These are phyloP conservation scores for Penicillium canescens DNA, from an alignment of 495 filamentous ascomycete species.

Conservation along the genomic window DNA sequence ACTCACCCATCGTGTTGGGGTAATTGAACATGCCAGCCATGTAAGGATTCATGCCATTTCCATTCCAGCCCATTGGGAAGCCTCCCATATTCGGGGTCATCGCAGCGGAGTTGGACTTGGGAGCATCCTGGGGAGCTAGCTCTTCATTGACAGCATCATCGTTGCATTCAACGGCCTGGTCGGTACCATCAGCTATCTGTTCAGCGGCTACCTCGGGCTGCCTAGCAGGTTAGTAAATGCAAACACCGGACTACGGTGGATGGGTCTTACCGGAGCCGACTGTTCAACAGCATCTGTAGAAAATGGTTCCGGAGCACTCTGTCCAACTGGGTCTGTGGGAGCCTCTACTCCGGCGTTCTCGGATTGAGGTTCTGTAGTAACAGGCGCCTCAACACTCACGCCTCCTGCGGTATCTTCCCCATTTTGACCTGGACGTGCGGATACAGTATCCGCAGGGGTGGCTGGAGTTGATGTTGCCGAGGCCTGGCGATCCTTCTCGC, in stretches of 20 bases:
- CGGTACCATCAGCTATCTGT: conserved; percentile 3
- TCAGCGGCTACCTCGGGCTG: conserved; percentile 8
- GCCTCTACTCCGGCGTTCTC: not conserved
- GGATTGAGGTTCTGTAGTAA: not conserved
- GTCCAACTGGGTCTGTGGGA: not conserved
- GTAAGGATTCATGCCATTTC: conserved; percentile 62
- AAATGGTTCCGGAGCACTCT: not conserved
- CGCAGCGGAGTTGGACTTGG: conserved; percentile 13
- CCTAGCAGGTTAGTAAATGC: not conserved
- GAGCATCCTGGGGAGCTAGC: conserved; percentile 22
- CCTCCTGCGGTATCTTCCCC: not conserved
- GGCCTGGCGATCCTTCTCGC: conserved; percentile 56
- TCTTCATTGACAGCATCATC: conserved; percentile 18
- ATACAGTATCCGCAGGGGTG: conserved; percentile 24
- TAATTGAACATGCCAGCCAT: conserved; percentile 77
- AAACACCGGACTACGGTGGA: not conserved
- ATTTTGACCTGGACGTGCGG: conserved; percentile 2
- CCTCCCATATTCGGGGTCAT: conserved; percentile 35
- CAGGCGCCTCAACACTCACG: conserved; percentile 5
- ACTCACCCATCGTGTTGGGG: conserved; percentile 77
- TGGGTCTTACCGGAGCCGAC: conserved; percentile 10
- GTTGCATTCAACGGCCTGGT: conserved; percentile 3
- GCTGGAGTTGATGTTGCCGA: conserved; percentile 27
- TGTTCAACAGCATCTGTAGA: not conserved
- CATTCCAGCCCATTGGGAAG: conserved; percentile 65